Evolutionary conservation across 2,329 filamentous ascomycete species (phyloP).

Genomic region (Ophiostoma sp.): DNA sequence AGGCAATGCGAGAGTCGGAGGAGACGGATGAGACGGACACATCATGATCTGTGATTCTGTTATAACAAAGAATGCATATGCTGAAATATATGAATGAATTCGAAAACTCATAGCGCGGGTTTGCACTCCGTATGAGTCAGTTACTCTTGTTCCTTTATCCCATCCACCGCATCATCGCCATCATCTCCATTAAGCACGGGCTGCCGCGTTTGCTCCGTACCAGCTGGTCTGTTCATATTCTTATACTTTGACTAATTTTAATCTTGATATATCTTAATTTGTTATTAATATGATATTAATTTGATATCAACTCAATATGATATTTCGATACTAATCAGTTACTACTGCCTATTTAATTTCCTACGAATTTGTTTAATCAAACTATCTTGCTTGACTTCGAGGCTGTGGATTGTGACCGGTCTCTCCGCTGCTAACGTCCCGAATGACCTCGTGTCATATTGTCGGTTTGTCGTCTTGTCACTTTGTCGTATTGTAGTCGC

Average conservation of each 20-base stretch:
- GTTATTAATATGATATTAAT: background rate
- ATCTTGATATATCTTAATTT: background rate
- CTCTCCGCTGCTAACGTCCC: background rate
- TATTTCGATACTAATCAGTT: background rate
- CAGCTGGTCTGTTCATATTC: too few relatives aligned
- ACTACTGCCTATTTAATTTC: background rate
- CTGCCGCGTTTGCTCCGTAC: slow-evolving; percentile 4
- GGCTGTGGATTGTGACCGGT: slow-evolving; percentile 12
- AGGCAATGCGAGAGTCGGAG: too few relatives aligned
- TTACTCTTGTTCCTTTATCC: too few relatives aligned
- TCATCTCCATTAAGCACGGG: slow-evolving; percentile 5
- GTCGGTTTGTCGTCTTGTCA: background rate
- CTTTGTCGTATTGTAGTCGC: background rate
- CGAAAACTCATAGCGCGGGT: too few relatives aligned
- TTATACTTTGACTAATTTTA: too few relatives aligned
- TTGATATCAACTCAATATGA: background rate
- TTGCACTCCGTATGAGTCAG: too few relatives aligned
- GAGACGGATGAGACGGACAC: too few relatives aligned
- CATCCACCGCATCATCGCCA: background rate
- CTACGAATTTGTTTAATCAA: background rate
- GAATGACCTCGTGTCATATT: background rate
- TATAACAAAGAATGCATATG: too few relatives aligned
- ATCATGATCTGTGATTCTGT: too few relatives aligned
- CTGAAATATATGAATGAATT: too few relatives aligned
- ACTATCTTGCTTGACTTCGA: background rate